These are phyloP conservation scores for Claviceps africana DNA, from an alignment of 2,329 filamentous ascomycete species.

Conservation along the genomic window DNA sequence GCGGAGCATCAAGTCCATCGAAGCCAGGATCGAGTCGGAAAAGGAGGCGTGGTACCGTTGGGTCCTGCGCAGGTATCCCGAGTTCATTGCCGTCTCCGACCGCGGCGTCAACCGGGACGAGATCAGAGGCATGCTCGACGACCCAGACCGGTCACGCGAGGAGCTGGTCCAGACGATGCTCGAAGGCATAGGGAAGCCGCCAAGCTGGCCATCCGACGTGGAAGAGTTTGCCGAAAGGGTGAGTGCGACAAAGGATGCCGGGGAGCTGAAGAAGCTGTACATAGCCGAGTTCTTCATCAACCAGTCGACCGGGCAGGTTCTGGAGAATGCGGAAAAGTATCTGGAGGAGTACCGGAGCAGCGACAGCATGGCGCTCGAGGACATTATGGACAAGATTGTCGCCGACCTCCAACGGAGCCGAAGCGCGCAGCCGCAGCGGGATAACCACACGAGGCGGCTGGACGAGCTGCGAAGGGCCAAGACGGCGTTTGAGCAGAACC, in stretches of 20 bases:
- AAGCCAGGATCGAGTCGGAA: constrained; percentile 35
- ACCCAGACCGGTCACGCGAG: constrained; percentile 22
- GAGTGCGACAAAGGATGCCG: constrained; percentile 17
- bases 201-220: constrained; percentile 18
- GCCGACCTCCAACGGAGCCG: constrained; percentile 18
- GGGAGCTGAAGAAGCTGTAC: constrained; percentile 25
- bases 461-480: constrained; percentile 35
- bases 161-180: constrained; percentile 24
- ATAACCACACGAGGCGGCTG: constrained; percentile 24
- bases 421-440: constrained; percentile 21
- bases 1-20: constrained; percentile 30
- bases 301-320: constrained; percentile 16
- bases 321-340: constrained; percentile 24
- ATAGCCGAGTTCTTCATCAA: constrained; percentile 28
- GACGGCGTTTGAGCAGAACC: constrained; percentile 33
- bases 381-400: constrained; percentile 20
- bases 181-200: constrained; percentile 21
- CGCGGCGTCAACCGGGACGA: constrained; percentile 17
- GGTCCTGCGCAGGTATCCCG: constrained; percentile 25
- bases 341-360: constrained; percentile 22
- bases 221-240: constrained; percentile 22
- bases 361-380: constrained; percentile 17
- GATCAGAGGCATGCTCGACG: constrained; percentile 21
- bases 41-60: constrained; percentile 40
- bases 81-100: constrained; percentile 22